Conservation (phyloP, 495 filamentous ascomycete species). For the Penicillium atrosanguineum region DNA sequence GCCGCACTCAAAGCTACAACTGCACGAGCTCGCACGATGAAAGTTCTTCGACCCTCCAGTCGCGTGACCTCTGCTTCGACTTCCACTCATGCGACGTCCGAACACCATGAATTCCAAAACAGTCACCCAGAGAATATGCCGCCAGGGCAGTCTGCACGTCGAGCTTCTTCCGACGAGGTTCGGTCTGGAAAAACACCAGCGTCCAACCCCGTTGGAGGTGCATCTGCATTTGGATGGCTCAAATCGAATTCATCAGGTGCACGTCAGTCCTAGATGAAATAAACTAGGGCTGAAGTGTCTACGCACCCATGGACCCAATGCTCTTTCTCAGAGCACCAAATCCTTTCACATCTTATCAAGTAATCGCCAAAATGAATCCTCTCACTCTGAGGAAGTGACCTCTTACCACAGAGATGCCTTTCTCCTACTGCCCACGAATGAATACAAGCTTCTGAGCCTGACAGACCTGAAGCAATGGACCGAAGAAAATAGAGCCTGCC, state of each 20-base stretch:
- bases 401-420: too few relatives aligned
- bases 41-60: slow-evolving; percentile 65
- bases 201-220: slow-evolving; percentile 82
- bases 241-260: slow-evolving; percentile 36
- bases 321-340: too few relatives aligned
- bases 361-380: too few relatives aligned
- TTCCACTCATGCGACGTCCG: slow-evolving; percentile 28
- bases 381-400: too few relatives aligned
- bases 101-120: slow-evolving; percentile 5
- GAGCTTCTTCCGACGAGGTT: slow-evolving; percentile 24
- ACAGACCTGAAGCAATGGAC: too few relatives aligned
- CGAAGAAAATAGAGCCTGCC: too few relatives aligned
- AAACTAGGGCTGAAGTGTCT: neutral
- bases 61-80: slow-evolving; percentile 39
- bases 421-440: too few relatives aligned
- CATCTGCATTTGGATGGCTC: slow-evolving; percentile 97
- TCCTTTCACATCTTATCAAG: too few relatives aligned
- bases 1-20: slow-evolving; percentile 42
- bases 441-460: too few relatives aligned
- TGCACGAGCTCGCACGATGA: slow-evolving; percentile 61
- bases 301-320: too few relatives aligned
- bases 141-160: slow-evolving; percentile 23
- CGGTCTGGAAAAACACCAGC: slow-evolving; percentile 27
- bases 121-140: slow-evolving; percentile 14
- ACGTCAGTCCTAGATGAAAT: slow-evolving; percentile 22